These are phyloP conservation scores for Chenopodium formosanum DNA, from an alignment of 148 eudicot genomes.

Conservation along the genomic window DNA sequence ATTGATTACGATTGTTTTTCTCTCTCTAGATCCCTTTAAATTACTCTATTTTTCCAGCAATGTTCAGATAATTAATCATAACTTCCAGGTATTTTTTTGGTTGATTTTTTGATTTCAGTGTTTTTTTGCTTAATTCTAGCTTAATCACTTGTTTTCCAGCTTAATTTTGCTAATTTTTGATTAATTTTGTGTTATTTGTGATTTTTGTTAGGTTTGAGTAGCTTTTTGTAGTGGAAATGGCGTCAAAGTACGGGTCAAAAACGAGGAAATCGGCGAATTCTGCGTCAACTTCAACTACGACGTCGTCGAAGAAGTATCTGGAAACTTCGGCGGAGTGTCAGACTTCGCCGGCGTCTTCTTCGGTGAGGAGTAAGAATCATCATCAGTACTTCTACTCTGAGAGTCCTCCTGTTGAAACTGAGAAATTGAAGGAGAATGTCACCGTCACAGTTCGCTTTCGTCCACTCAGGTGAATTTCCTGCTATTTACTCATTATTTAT, in stretches of 20 bases:
- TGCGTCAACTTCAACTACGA: slow-evolving; percentile 65
- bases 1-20: slow-evolving; percentile 27
- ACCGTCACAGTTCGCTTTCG: slow-evolving; percentile 97
- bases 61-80: slow-evolving; percentile 12
- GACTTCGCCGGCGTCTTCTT: slow-evolving; percentile 66
- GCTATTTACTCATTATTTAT: not conserved
- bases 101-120: not conserved
- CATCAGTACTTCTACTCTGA: slow-evolving; percentile 47
- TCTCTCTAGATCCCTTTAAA: slow-evolving; percentile 20
- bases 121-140: not conserved
- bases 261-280: slow-evolving; percentile 54
- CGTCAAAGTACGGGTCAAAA: slow-evolving; percentile 52
- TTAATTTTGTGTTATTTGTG: slow-evolving; percentile 6
- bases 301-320: slow-evolving; percentile 62
- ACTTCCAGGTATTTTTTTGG: slow-evolving; percentile 13
- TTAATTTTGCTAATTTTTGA: not conserved
- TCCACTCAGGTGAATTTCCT: slow-evolving; percentile 68
- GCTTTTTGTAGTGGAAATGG: slow-evolving; percentile 39
- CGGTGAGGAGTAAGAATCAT: slow-evolving; percentile 54
- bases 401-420: slow-evolving; percentile 39
- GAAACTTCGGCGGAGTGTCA: slow-evolving; percentile 56
- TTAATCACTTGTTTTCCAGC: not conserved
- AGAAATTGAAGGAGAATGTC: slow-evolving; percentile 89
- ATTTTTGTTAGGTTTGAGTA: not conserved
- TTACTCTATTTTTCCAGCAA: slow-evolving; percentile 8